A percentile compares a stretch with the other conserved stretches of the same genome.
These are phyloP conservation scores for Phytophthora boehmeriae DNA, from an alignment of 352 stramenopile species.

Conservation along the genomic window DNA sequence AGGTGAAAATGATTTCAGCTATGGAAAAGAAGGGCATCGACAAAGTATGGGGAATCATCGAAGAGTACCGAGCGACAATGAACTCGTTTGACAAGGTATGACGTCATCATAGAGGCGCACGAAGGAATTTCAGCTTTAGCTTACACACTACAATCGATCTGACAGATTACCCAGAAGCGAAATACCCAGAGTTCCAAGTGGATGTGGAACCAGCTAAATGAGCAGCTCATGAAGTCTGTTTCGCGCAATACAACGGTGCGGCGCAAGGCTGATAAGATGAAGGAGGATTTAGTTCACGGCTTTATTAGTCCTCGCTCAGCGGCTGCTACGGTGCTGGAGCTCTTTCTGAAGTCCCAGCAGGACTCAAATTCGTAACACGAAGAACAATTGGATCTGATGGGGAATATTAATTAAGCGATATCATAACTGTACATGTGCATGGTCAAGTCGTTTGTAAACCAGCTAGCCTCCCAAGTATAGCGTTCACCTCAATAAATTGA, in stretches of 20 bases:
- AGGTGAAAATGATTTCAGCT: constrained; percentile 79
- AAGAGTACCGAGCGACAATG: constrained; percentile 69
- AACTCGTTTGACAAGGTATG: constrained; percentile 56
- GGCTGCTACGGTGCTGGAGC: constrained; percentile 59
- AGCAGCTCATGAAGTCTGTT: constrained; percentile 75
- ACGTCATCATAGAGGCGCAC: background rate
- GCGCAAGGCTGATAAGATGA: constrained; percentile 59
- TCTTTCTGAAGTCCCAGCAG: constrained; percentile 62
- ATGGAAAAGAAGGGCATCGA: constrained; percentile 72
- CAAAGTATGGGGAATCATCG: constrained; percentile 71
- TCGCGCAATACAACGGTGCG: constrained; percentile 50
- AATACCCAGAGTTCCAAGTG: constrained; percentile 78
- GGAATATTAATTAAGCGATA: no score
- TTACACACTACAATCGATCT: background rate
- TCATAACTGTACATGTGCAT: constrained; percentile 32
- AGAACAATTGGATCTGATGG: no score
- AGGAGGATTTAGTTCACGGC: constrained; percentile 62
- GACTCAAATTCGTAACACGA: constrained; percentile 11
- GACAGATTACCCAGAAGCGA: constrained; percentile 67
- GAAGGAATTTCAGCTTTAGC: background rate
- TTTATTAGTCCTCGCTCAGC: constrained; percentile 73
- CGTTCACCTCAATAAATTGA: constrained; percentile 59
- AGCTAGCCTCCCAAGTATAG: background rate
- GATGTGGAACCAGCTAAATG: constrained; percentile 84
- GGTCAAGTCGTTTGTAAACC: constrained; percentile 1